A percentile compares a stretch with the other conserved stretches of the same genome.
Evolutionary conservation across 2,329 filamentous ascomycete genomes (phyloP).

Genomic region (Aspergillus calidoustus): DNA sequence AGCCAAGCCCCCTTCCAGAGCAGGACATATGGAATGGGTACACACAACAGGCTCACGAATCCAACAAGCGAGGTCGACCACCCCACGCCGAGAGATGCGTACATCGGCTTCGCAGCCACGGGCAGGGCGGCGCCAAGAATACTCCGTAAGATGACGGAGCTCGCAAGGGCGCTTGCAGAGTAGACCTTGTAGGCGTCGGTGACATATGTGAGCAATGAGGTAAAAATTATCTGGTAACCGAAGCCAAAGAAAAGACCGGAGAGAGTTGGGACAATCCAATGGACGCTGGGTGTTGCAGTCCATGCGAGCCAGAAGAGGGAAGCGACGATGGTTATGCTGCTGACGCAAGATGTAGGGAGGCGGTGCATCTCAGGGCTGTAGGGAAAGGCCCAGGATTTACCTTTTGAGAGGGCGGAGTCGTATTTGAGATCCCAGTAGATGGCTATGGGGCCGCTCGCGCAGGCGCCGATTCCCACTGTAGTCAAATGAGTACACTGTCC

Average conservation of each 20-base stretch:
- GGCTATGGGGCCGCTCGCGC: conserved; percentile 65
- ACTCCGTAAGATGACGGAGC: conserved; percentile 55
- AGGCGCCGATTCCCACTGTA: conserved; percentile 63
- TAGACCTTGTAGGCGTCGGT: conserved; percentile 71
- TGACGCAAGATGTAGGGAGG: conserved; percentile 72
- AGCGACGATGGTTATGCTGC: conserved; percentile 65
- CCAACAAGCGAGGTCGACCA: conserved; percentile 50
- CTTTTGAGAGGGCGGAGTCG: conserved; percentile 53
- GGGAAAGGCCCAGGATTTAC: conserved; percentile 62
- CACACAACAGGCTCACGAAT: conserved; percentile 44
- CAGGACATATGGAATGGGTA: conserved; percentile 48
- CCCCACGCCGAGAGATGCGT: conserved; percentile 41
- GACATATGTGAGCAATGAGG: conserved; percentile 67
- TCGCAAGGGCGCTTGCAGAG: conserved; percentile 61
- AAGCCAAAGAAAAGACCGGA: conserved; percentile 66
- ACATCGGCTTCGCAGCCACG: conserved; percentile 50
- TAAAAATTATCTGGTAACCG: conserved; percentile 67
- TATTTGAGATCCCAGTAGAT: conserved; percentile 68
- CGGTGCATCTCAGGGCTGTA: conserved; percentile 63
- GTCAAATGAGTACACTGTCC: background rate
- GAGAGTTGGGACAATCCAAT: conserved; percentile 62
- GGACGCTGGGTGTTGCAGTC: conserved; percentile 54
- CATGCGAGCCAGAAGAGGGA: conserved; percentile 63
- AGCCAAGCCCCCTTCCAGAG: conserved; percentile 33
- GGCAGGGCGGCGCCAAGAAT: conserved; percentile 62